Base-by-base conservation (phyloP, 2,329 filamentous ascomycete species). In the Exophiala sp. region DNA sequence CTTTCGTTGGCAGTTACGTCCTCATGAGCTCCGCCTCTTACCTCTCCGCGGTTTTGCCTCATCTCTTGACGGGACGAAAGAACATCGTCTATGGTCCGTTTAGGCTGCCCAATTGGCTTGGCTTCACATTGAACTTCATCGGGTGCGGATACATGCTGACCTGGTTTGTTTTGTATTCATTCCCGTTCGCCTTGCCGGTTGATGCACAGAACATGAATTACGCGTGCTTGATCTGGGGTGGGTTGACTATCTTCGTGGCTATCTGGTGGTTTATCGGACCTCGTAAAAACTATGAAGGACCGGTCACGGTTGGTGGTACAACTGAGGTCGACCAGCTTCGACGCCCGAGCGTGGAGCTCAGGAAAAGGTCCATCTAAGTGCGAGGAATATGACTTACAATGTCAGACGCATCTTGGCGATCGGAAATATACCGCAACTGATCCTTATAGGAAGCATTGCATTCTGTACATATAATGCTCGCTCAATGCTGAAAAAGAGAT, bases 131-230 rank as follows among this genome's bases (percentile, higher is more conserved):
- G 61, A 84, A 83, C 61, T 52, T 68, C 10, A 59, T 77, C 5
- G 72, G 79, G 5, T 77, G 80, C 11, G 61, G 77, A 32, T 77
- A 82, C 52, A 83, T 84, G 51, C 63, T 75, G 2, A 68, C 80
- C 14, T 84, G 83, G 59, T 72, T 80, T 47, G 70, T 81, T 12
- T 77, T 84, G 57, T 84, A 80, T 68, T 82, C 79, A 64, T 84
- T 84, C 70, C 81, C 79, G 0, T 79, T 74, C 55, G 65, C 69
- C 0, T 59, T 79, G 44, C 74, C 77, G 9, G 72, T 75, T 5
- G 65, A 72, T 53, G 73, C 74, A 2, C 63, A 66, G 24, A 72
- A 67, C 2, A 82, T 82, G 79, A 82, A 82, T 60, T 82, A 81
- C 61, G 72, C 74, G 7, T 75, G 70, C 59, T 63, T 81, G 33